Evolutionary conservation across 805 yeast species (phyloP).

Genomic region (Monosporozyma servazzii): DNA sequence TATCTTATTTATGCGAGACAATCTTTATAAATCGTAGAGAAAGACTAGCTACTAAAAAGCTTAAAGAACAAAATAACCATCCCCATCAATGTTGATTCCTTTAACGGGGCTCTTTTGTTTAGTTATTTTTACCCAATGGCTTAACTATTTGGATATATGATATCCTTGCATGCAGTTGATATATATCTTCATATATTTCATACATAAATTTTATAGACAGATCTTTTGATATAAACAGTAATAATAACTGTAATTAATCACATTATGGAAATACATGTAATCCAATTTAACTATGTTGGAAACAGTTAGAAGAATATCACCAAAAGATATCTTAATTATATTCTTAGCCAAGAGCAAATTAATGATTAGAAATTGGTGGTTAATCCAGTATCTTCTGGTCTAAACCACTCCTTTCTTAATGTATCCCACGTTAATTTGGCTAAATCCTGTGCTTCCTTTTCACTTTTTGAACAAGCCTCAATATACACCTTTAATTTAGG

Average conservation of each 20-base stretch:
- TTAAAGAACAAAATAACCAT: neutral
- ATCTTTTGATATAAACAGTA: neutral
- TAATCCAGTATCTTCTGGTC: conserved; percentile 44
- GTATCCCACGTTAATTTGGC: conserved; percentile 63
- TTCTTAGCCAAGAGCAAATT: neutral
- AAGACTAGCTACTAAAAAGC: neutral
- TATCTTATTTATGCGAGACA: conserved; percentile 11
- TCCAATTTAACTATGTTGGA: neutral
- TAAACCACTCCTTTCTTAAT: conserved; percentile 56
- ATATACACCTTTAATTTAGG: conserved; percentile 89
- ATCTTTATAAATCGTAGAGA: conserved; percentile 5
- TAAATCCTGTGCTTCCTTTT: conserved; percentile 37
- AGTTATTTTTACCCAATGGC: neutral
- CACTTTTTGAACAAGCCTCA: conserved; percentile 55
- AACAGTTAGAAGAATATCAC: no score
- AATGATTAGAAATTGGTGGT: conserved; percentile 10
- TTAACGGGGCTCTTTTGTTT: neutral
- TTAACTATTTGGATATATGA: neutral
- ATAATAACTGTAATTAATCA: neutral
- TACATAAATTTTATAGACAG: neutral
- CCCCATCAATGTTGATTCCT: neutral
- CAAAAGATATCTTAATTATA: neutral
- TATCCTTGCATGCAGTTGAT: neutral
- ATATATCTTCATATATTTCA: neutral
- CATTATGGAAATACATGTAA: neutral